phyloP scores from a whole-genome alignment of 352 stramenopile species.

The Globisporangium orthogonon region DNA sequence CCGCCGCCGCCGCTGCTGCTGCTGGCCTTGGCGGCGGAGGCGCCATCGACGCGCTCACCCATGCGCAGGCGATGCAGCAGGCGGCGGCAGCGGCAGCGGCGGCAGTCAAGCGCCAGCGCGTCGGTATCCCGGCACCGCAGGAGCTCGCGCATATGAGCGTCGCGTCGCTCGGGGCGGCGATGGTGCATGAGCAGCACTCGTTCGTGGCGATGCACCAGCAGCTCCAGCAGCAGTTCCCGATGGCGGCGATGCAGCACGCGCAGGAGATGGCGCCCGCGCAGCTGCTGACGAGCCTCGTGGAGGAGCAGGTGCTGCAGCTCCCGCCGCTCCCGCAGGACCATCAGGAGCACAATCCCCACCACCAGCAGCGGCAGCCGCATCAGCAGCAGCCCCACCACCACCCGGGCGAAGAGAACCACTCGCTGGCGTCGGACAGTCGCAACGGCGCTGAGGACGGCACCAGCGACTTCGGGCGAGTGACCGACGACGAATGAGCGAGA shows the following conservation, averaged over 20 bases:
- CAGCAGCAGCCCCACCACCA: background rate
- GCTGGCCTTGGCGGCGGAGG: background rate
- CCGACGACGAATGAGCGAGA: background rate
- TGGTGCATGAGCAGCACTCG: background rate
- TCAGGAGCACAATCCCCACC: background rate
- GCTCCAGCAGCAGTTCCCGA: background rate
- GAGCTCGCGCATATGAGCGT: background rate
- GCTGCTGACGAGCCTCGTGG: background rate
- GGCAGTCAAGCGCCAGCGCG: background rate
- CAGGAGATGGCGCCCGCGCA: slow-evolving; percentile 1
- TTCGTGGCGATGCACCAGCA: background rate
- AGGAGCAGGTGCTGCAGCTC: slow-evolving; percentile 1
- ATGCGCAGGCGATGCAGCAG: background rate
- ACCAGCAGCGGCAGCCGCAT: background rate
- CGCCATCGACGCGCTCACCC: background rate
- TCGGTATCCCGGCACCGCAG: background rate
- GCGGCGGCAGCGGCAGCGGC: background rate
- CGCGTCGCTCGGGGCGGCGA: background rate
- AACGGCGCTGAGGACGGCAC: background rate
- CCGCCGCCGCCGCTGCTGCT: too few relatives aligned
- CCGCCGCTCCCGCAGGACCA: slow-evolving; percentile 1
- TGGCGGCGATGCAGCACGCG: slow-evolving; percentile 1
- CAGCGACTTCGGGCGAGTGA: slow-evolving; percentile 1
- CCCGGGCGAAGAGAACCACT: slow-evolving; percentile 1
- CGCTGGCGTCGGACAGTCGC: background rate